Conservation (phyloP, 2,329 filamentous ascomycete genomes). For the Talaromyces atroroseus region DNA sequence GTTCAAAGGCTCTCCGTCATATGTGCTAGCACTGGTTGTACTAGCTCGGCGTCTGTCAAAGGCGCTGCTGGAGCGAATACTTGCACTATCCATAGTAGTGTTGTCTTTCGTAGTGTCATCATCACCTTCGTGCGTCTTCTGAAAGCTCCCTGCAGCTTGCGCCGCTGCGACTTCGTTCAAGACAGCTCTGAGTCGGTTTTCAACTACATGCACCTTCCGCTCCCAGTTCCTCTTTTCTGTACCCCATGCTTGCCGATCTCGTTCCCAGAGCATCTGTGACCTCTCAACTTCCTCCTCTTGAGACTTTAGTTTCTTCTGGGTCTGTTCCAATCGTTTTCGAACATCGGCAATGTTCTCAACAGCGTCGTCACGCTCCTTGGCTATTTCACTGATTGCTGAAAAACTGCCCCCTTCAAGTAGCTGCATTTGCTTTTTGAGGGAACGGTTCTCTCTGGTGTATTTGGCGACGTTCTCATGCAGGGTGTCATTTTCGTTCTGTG, state of each 20-base stretch:
- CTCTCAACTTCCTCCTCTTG: constrained; percentile 80
- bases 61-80: constrained; percentile 67
- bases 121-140: constrained; percentile 49
- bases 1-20: constrained; percentile 42
- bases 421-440: constrained; percentile 77
- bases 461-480: constrained; percentile 58
- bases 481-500: constrained; percentile 68
- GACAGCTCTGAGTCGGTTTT: constrained; percentile 75
- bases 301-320: constrained; percentile 69
- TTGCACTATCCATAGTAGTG: constrained; percentile 60
- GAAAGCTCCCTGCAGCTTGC: constrained; percentile 30
- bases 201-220: constrained; percentile 81
- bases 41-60: constrained; percentile 53
- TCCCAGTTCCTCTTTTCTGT: constrained; percentile 77
- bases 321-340: constrained; percentile 68
- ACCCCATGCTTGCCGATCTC: constrained; percentile 80
- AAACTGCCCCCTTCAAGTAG: constrained; percentile 82
- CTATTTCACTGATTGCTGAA: constrained; percentile 76
- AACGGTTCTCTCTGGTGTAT: constrained; percentile 69
- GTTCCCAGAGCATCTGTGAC: constrained; percentile 73
- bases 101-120: constrained; percentile 44
- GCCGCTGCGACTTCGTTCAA: constrained; percentile 68
- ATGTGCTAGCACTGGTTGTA: constrained; percentile 48
- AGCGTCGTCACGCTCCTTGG: constrained; percentile 79
- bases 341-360: constrained; percentile 66